Percentiles rank a stretch among this genome's conserved stretches.
These are phyloP conservation scores for Alternaria longipes DNA, from an alignment of 2,329 filamentous ascomycete genomes.

Conservation along the genomic window DNA sequence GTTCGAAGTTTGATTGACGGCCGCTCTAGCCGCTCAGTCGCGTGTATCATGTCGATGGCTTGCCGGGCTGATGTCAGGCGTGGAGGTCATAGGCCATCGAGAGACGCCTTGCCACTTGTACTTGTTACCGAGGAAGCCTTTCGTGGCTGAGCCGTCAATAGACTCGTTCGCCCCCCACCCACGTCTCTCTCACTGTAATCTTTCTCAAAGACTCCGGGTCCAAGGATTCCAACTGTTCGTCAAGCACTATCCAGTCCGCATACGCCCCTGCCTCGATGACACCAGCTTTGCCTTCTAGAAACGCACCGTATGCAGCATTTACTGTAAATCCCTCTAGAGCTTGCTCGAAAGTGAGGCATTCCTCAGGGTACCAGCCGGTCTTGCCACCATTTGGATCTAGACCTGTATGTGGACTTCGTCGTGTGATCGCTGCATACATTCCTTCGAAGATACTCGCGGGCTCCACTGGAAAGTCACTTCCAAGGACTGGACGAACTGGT, in stretches of 20 bases:
- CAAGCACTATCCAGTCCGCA: constrained; percentile 77
- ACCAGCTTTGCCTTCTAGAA: constrained; percentile 67
- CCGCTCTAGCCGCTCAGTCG: constrained; percentile 1
- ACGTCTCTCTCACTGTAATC: constrained; percentile 70
- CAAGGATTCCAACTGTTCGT: constrained; percentile 63
- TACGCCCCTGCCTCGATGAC: constrained; percentile 68
- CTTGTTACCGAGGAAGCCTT: constrained; percentile 13
- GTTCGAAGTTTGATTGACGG: background rate
- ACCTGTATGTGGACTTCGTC: constrained; percentile 64
- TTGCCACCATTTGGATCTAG: constrained; percentile 55
- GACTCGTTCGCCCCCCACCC: constrained; percentile 66
- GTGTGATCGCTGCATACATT: constrained; percentile 72
- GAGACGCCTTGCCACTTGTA: background rate
- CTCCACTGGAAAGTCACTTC: constrained; percentile 77
- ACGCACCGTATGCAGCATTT: constrained; percentile 67
- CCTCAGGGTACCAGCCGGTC: constrained; percentile 67
- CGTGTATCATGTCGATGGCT: background rate
- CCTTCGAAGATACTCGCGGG: constrained; percentile 73
- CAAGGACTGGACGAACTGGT: constrained; percentile 64
- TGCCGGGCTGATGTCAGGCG: background rate
- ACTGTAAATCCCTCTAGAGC: constrained; percentile 70
- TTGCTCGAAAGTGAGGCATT: constrained; percentile 67
- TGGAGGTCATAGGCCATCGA: background rate
- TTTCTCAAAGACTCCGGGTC: constrained; percentile 62
- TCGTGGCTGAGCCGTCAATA: constrained; percentile 37